These are phyloP conservation scores for Neoconidiobolus thromboides DNA, from an alignment of 371 early-diverging fungal species.

Conservation along the genomic window DNA sequence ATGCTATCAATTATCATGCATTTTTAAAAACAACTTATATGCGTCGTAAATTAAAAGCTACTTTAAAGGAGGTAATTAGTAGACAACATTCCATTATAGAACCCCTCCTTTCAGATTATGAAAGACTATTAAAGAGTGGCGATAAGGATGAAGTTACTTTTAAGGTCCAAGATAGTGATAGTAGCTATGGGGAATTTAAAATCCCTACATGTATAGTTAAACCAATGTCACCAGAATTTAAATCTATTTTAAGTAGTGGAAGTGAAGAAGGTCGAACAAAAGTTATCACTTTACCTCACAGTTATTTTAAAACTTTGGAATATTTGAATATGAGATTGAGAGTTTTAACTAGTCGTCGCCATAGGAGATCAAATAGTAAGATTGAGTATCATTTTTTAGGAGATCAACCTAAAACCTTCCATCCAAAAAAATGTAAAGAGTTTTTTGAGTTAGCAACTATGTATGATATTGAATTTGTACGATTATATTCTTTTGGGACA, in stretches of 20 bases:
- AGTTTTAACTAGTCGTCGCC: not conserved
- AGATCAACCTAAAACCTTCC: not conserved
- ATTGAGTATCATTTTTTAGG: not conserved
- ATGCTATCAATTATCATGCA: slow-evolving; percentile 4
- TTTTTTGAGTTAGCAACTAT: not conserved
- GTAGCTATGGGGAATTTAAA: not conserved
- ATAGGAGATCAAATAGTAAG: not conserved
- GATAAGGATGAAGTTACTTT: not conserved
- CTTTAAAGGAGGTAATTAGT: not conserved
- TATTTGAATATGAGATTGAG: not conserved
- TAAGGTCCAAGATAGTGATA: not conserved
- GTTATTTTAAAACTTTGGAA: not conserved
- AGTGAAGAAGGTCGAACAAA: not conserved
- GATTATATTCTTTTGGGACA: not conserved
- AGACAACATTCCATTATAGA: not conserved
- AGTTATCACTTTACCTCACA: not conserved
- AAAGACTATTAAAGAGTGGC: not conserved
- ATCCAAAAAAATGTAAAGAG: not conserved
- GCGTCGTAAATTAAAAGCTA: not conserved
- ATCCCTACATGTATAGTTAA: not conserved
- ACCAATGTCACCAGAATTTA: not conserved
- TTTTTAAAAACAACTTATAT: not conserved
- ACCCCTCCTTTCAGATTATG: not conserved
- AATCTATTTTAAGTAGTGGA: not conserved
- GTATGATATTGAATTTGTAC: not conserved